Base-by-base conservation (phyloP, 768 basidiomycete genomes). In the Leccinum incarnatum region DNA sequence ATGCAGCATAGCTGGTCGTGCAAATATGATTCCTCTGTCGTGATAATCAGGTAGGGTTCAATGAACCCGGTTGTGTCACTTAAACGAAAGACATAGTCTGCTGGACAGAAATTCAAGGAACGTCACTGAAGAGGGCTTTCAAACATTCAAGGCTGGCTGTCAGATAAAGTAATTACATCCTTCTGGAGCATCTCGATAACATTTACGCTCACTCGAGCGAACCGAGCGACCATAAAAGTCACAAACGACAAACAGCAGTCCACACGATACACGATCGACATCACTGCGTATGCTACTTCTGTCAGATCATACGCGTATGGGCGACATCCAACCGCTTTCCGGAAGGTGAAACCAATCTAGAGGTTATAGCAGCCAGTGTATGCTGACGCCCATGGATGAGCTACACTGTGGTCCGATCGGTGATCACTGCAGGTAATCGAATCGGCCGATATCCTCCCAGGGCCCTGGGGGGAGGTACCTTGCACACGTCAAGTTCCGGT, bases 1-100 rank as follows among this genome's bases (percentile, higher is more conserved):
- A 14, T 23, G 83, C 65, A 34, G 32, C 32, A 14, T 1, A 79
- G 79, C 65, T 9, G 83, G 78, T 0, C 81, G 66, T 14, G 76
- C 75, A 60, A 79, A 82, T 3, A 81, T 74, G 32, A 34, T 2
- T 34, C 32, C 5, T 30, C 10, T 80, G 30, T 45, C 46, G 3
- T 30, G 48, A 29, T 27, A 4, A 23, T 59, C 14, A 51, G 51
- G 10, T 6, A 27, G n/a, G 34, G 34, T 34, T 34, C 4, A 34
- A 34, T 34, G 34, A 36, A 6, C 34, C 34, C 34, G 5, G 34
- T 36, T 36, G 34, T 36, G 34, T 36, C 34, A 36, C 14, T 15
- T 2, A 1, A 32, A 55, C 10, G 10, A 29, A 48, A 19, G 14
- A 11, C 4, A 10, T 5, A 10, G 7, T 29, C 4, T 49, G 1